Base-by-base conservation (phyloP, 2,329 filamentous ascomycete species). In the Parafenestella ontariensis region DNA sequence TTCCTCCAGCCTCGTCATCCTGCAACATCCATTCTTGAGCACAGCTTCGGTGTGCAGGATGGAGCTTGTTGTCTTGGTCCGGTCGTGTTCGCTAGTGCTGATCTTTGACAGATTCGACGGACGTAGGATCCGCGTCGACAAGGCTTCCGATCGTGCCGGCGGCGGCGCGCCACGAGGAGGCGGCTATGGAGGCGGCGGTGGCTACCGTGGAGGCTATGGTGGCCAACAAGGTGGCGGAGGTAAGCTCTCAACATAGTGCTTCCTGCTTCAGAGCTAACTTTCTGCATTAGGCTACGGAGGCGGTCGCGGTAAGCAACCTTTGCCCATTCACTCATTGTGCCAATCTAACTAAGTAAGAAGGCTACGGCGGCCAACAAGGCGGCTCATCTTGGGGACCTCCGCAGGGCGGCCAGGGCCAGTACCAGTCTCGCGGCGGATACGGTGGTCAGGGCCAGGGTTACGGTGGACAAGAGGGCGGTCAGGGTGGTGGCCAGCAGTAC, bases 71-170 rank as follows among this genome's bases (percentile, higher is more conserved):
- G 18, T 17, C 18, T 6, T 9, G 17, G 10, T 40, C 17, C 9
- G 15, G 20, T 15, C 5, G 5, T 24, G 37, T 4, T 24, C 15
- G 42, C 61, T 72, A 36, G 73, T 52, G 44, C 63, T 72, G 39
- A 74, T 52, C 15, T 20, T 28, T 50, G 46, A 23, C 65, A 96
- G 93, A 70, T 96, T 98, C 77, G 93, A 98, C 78, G 94, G 94
- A 62, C 91, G 94, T 68, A 87, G 86, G 63, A 97, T 99, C 76
- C 92, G 94, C 67, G 94, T 99, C 63, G 94, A 98, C 81, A 96
- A 93, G 78, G 95, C 93, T 58, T 93, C 92, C 54, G 93, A 97
- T 77, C 84, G 84, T 48, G 84, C 87, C 48, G 81, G 82, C 46
- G 82, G 84, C 48, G 81, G 83, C 31, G 75, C 76, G 46, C 70